These are phyloP conservation scores for Colletotrichum gloeosporioides DNA, from an alignment of 2,329 filamentous ascomycete species.

Conservation along the genomic window DNA sequence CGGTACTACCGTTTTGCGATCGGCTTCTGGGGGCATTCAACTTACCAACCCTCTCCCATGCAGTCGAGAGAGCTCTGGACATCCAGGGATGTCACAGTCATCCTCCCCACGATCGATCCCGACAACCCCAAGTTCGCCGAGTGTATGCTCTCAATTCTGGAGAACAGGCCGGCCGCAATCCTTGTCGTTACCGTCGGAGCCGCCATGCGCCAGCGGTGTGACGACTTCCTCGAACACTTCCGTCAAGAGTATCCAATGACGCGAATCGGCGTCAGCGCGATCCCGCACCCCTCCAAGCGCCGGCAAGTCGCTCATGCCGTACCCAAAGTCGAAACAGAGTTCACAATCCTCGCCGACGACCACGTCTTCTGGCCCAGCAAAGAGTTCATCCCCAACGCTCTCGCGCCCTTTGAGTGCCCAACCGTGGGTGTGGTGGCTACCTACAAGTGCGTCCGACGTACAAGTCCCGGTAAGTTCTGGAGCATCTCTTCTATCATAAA, in stretches of 20 bases:
- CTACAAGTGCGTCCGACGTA: constrained; percentile 57
- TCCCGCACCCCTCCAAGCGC: constrained; percentile 50
- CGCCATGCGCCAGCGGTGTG: background rate
- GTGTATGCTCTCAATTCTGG: constrained; percentile 44
- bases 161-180: constrained; percentile 41
- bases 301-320: constrained; percentile 49
- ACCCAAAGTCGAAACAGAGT: constrained; percentile 36
- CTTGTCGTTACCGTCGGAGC: constrained; percentile 51
- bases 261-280: constrained; percentile 34
- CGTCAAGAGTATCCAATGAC: constrained; percentile 21
- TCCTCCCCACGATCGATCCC: constrained; percentile 58
- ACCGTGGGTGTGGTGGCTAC: constrained; percentile 61
- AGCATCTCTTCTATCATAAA: constrained; percentile 48
- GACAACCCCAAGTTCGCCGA: constrained; percentile 42
- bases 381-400: constrained; percentile 43
- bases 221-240: background rate
- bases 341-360: constrained; percentile 57
- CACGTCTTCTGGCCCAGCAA: constrained; percentile 54
- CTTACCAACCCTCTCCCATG: constrained; percentile 40
- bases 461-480: constrained; percentile 28
- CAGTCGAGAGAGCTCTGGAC: constrained; percentile 33
- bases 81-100: constrained; percentile 50
- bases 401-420: constrained; percentile 50
- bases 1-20: background rate
- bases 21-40: constrained; percentile 23